These are phyloP conservation scores for Luzula sylvatica DNA, from an alignment of 176 grass and related monocot genomes.

Conservation along the genomic window DNA sequence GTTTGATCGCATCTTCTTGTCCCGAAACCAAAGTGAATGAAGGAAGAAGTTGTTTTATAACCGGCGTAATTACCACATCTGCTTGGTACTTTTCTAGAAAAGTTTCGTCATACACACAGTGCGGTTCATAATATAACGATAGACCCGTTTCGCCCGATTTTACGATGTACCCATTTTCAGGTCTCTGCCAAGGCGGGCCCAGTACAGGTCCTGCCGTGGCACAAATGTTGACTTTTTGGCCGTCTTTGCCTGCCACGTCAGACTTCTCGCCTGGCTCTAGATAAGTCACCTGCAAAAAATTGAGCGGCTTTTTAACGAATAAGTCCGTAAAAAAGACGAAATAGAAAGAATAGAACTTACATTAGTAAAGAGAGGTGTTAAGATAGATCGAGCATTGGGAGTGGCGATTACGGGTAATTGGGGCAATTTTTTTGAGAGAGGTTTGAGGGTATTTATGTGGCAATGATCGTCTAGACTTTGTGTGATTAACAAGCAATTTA, in stretches of 20 bases:
- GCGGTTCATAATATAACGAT: slow-evolving; percentile 74
- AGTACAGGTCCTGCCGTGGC: slow-evolving; percentile 71
- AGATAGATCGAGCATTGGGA: slow-evolving; percentile 54
- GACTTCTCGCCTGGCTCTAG: slow-evolving; percentile 61
- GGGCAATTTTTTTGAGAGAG: slow-evolving; percentile 35
- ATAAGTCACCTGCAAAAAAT: slow-evolving; percentile 47
- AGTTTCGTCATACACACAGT: slow-evolving; percentile 54
- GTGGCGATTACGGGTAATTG: slow-evolving; percentile 63
- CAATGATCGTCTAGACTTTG: slow-evolving; percentile 97
- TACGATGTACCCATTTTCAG: slow-evolving; percentile 76
- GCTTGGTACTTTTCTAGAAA: slow-evolving; percentile 46
- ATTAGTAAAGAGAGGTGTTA: slow-evolving; percentile 38
- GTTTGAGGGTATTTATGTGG: slow-evolving; percentile 55
- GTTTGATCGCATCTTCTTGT: slow-evolving; percentile 78
- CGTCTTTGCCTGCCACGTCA: slow-evolving; percentile 23
- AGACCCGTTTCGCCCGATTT: slow-evolving; percentile 19
- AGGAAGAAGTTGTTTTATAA: slow-evolving; percentile 70
- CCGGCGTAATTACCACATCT: slow-evolving; percentile 70
- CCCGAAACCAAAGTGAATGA: slow-evolving; percentile 84
- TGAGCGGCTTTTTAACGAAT: not conserved
- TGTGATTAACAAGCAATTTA: slow-evolving; percentile 77
- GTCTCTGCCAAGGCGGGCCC: slow-evolving; percentile 77
- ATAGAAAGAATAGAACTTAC: slow-evolving; percentile 7
- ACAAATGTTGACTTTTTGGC: slow-evolving; percentile 25
- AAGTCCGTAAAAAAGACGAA: slow-evolving; percentile 4